phyloP scores from a whole-genome alignment of 2,329 filamentous ascomycete genomes.

The Stagonosporopsis cucurbitacearum region DNA sequence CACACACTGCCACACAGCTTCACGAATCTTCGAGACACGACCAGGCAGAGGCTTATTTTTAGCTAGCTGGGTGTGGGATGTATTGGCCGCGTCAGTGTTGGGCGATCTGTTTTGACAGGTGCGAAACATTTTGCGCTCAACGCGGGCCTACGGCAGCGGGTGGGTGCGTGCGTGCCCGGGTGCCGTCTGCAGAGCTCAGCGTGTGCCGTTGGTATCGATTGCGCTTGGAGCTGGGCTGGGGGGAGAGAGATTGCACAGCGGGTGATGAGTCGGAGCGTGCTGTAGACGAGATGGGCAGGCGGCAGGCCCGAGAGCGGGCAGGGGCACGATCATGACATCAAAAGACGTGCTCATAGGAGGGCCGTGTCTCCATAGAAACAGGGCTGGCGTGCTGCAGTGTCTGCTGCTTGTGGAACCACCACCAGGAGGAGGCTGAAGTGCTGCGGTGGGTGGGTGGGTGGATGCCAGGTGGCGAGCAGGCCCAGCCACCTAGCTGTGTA shows the following conservation, averaged over 20 bases:
- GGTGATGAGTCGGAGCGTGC: conserved; percentile 13
- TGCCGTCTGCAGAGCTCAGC: no score
- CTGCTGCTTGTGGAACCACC: conserved; percentile 12
- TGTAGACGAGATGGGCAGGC: conserved; percentile 19
- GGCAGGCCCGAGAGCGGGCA: conserved; percentile 7
- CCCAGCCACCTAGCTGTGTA: conserved; percentile 13
- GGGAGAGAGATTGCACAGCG: conserved; percentile 17
- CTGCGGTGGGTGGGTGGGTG: no score
- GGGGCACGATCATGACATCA: conserved; percentile 17
- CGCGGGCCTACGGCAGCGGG: neutral
- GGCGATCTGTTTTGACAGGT: conserved; percentile 3
- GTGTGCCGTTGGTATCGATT: conserved; percentile 8
- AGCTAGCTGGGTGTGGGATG: conserved; percentile 8
- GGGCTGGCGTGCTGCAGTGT: neutral
- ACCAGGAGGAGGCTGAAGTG: conserved; percentile 6
- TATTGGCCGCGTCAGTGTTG: conserved; percentile 16
- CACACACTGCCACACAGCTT: conserved; percentile 1
- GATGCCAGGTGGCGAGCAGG: neutral
- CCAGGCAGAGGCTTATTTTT: conserved; percentile 16
- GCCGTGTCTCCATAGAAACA: conserved; percentile 22
- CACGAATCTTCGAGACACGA: conserved; percentile 18
- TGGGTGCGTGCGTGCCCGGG: neutral
- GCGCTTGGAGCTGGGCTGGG: conserved; percentile 12
- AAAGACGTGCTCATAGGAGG: conserved; percentile 9
- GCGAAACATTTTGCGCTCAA: conserved; percentile 2